A percentile compares a stretch with the other conserved stretches of the same genome.
Evolutionary conservation across 208 protist species (phyloP).

Genomic region (Endotrypanum monterogeii): DNA sequence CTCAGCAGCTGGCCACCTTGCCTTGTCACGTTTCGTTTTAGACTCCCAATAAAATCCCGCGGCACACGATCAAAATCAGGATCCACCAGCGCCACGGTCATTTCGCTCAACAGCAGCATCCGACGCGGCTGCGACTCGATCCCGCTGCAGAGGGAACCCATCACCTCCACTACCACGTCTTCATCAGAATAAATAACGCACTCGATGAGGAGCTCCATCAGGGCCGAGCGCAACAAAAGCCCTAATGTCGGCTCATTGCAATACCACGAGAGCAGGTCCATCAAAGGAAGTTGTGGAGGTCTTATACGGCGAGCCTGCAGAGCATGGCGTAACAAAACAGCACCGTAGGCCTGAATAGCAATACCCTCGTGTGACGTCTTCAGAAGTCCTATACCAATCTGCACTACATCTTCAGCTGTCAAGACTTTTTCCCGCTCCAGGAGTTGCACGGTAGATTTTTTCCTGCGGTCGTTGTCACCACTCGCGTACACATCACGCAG

Average conservation of each 20-base stretch:
- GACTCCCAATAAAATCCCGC: conserved; percentile 34
- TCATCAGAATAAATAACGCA: conserved; percentile 49
- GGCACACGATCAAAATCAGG: conserved; percentile 67
- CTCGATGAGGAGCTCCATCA: conserved; percentile 71
- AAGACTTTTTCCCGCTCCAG: conserved; percentile 61
- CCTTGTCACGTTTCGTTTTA: conserved; percentile 32
- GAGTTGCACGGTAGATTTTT: conserved; percentile 39
- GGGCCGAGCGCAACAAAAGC: conserved; percentile 45
- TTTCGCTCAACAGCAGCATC: conserved; percentile 48
- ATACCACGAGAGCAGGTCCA: conserved; percentile 76
- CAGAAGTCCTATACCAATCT: conserved; percentile 65
- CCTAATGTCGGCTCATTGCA: conserved; percentile 53
- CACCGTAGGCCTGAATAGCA: conserved; percentile 80
- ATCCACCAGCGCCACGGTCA: conserved; percentile 41
- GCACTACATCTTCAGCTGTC: conserved; percentile 25
- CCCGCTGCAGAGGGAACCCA: conserved; percentile 12
- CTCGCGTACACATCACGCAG: conserved; percentile 52
- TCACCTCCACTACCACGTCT: conserved; percentile 18
- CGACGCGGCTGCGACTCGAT: conserved; percentile 31
- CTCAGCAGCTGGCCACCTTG: conserved; percentile 38
- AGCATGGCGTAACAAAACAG: conserved; percentile 66
- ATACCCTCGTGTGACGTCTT: conserved; percentile 38
- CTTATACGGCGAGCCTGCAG: conserved; percentile 35
- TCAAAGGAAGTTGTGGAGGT: conserved; percentile 44
- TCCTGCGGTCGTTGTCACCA: conserved; percentile 44